These are phyloP conservation scores for Cyclotella distinguenda DNA, from an alignment of 108 stramenopile genomes.

Conservation along the genomic window DNA sequence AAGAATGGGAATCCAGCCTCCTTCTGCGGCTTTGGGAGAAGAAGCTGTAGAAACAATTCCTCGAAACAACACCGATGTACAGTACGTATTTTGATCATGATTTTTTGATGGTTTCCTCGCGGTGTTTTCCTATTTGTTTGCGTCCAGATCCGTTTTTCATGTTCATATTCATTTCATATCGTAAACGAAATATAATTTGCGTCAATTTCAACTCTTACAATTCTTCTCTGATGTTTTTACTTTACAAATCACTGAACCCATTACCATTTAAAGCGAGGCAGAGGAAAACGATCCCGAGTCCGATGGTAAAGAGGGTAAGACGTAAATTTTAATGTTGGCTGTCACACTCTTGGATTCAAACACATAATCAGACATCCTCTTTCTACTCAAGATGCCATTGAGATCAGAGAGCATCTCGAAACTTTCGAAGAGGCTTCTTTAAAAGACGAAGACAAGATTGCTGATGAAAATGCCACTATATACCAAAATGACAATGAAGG, in stretches of 20 bases:
- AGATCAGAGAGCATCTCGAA: not conserved
- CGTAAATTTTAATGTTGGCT: too few species aligned
- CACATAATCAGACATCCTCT: too few species aligned
- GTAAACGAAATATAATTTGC: slow-evolving; percentile 15
- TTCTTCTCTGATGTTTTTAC: not conserved
- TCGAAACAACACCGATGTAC: not conserved
- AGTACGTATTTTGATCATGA: slow-evolving; percentile 10
- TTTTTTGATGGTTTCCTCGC: not conserved
- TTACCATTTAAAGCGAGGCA: too few species aligned
- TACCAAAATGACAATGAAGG: too few species aligned
- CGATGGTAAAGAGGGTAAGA: too few species aligned
- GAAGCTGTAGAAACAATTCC: not conserved
- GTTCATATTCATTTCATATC: not conserved
- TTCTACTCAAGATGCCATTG: not conserved
- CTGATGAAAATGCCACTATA: not conserved
- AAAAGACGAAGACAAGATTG: too few species aligned
- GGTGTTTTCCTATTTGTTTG: slow-evolving; percentile 1
- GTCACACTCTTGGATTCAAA: too few species aligned
- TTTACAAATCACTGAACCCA: not conserved
- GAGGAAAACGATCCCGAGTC: too few species aligned
- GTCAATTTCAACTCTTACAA: not conserved
- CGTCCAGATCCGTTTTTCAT: not conserved
- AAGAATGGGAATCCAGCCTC: slow-evolving; percentile 30
- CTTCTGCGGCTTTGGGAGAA: slow-evolving; percentile 20
- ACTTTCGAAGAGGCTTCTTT: not conserved